These are phyloP conservation scores for Xylaria sp. DNA, from an alignment of 495 filamentous ascomycete species.

Conservation along the genomic window DNA sequence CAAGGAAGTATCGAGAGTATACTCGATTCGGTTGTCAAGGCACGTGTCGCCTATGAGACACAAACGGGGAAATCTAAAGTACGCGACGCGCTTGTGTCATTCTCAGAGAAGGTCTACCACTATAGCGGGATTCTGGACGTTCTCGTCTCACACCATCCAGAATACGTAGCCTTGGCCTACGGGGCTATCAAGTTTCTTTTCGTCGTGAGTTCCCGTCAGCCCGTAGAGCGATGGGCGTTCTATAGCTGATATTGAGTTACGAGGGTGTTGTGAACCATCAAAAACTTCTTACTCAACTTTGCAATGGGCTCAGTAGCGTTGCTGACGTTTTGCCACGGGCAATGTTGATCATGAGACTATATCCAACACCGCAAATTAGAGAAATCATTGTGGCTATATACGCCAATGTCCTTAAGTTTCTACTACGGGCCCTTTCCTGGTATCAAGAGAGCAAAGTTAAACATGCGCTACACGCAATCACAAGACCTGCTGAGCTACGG, in stretches of 20 bases:
- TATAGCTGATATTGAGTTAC: neutral
- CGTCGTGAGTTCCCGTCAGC: neutral
- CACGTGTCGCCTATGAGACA: neutral
- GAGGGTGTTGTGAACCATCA: conserved; percentile 2
- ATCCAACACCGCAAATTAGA: neutral
- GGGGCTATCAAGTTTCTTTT: conserved; percentile 15
- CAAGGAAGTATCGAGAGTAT: neutral
- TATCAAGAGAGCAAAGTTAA: conserved; percentile 36
- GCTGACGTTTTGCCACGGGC: neutral
- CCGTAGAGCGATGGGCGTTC: neutral
- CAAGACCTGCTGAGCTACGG: conserved; percentile 19
- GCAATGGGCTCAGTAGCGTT: neutral
- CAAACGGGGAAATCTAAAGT: conserved; percentile 19
- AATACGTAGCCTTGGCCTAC: conserved; percentile 47
- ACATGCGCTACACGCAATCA: conserved; percentile 17
- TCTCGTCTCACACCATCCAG: conserved; percentile 38
- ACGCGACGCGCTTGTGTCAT: conserved; percentile 26
- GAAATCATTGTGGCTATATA: neutral
- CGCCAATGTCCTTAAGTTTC: neutral
- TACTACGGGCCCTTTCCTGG: conserved; percentile 38
- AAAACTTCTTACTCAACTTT: neutral
- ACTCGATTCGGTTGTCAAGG: neutral
- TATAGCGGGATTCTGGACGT: conserved; percentile 35
- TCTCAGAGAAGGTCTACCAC: conserved; percentile 30
- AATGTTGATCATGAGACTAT: neutral